These are phyloP conservation scores for Zasmidium citrigriseum DNA, from an alignment of 2,329 filamentous ascomycete species.

Conservation along the genomic window DNA sequence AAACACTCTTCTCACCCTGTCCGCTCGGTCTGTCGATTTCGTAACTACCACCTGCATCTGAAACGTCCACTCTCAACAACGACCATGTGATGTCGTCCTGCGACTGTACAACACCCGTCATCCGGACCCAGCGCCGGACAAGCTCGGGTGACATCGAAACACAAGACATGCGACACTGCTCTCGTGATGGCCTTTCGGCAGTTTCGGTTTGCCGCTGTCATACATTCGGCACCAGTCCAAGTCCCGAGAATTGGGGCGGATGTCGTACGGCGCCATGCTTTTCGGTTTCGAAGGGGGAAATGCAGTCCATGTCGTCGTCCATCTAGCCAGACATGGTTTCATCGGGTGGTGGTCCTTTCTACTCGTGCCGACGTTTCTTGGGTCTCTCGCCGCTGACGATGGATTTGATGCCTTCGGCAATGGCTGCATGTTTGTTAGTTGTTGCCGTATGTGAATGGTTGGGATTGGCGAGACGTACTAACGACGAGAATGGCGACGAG, in stretches of 20 bases:
- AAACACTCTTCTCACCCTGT: too few species aligned
- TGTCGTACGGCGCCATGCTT: constrained; percentile 3
- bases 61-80: neutral
- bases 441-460: neutral
- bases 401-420: constrained; percentile 24
- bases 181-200: neutral
- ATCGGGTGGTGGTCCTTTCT: neutral
- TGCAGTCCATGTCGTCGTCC: neutral
- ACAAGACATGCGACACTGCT: neutral
- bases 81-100: neutral
- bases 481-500: constrained; percentile 29
- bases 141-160: constrained; percentile 15
- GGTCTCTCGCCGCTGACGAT: constrained; percentile 23
- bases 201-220: neutral
- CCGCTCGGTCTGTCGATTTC: neutral
- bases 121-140: constrained; percentile 8
- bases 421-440: constrained; percentile 17
- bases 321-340: too few species aligned
- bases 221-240: neutral
- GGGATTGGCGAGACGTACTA: constrained; percentile 13
- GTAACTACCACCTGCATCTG: neutral
- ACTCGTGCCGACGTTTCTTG: constrained; percentile 9
- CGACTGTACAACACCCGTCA: neutral
- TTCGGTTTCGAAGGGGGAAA: constrained; percentile 7
- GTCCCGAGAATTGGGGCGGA: neutral